Percentiles rank a stretch among this genome's conserved stretches.
Evolutionary conservation across 768 basidiomycete species (phyloP).

Genomic region (Mrakia frigida): DNA sequence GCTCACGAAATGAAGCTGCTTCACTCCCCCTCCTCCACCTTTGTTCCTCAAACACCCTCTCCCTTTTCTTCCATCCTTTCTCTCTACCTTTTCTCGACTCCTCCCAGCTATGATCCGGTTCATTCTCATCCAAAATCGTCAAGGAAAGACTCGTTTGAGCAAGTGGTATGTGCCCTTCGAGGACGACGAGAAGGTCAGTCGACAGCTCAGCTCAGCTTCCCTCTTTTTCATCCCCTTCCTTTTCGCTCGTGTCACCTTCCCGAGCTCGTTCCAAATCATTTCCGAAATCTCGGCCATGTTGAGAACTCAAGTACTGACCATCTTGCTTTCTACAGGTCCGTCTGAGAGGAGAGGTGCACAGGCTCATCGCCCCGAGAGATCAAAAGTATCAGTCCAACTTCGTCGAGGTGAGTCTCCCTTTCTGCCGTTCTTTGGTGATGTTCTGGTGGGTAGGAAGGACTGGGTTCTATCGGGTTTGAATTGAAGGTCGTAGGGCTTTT

Average conservation of each 20-base stretch:
- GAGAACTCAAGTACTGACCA: neutral
- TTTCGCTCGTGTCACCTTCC: neutral
- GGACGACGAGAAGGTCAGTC: slow-evolving; percentile 89
- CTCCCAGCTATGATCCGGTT: slow-evolving; percentile 80
- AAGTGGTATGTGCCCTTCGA: slow-evolving; percentile 99
- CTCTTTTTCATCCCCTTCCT: neutral
- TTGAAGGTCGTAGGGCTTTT: no score
- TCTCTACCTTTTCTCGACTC: neutral
- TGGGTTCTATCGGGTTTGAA: no score
- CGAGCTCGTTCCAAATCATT: no score
- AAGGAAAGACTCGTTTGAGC: slow-evolving; percentile 93
- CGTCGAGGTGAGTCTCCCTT: slow-evolving; percentile 67
- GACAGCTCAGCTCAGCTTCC: neutral
- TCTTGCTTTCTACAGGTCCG: slow-evolving; percentile 58
- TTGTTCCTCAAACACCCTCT: neutral
- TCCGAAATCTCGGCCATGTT: no score
- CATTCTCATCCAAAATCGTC: slow-evolving; percentile 78
- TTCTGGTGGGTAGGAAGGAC: neutral
- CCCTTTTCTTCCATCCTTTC: neutral
- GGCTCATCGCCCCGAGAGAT: slow-evolving; percentile 90
- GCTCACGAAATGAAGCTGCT: no score
- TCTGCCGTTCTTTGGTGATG: neutral
- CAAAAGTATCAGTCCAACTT: slow-evolving; percentile 99
- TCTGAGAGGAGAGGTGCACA: slow-evolving; percentile 90
- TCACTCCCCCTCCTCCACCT: neutral